Percentiles rank a stretch among this genome's conserved stretches.
Evolutionary conservation across 768 basidiomycete genomes (phyloP).

Genomic region (Lactifluus echinatus): DNA sequence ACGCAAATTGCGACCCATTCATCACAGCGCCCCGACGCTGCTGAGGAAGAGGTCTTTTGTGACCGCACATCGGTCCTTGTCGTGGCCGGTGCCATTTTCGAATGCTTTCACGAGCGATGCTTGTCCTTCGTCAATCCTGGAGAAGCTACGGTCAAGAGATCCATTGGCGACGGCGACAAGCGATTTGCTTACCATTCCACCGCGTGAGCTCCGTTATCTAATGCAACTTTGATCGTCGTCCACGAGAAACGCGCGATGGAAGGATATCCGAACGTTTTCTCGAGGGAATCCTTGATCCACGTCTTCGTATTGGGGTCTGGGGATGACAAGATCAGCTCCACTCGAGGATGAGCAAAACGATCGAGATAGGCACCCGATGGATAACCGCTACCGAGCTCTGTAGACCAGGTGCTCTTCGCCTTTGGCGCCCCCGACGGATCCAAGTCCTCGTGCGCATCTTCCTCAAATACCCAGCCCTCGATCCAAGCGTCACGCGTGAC

Average conservation of each 20-base stretch:
- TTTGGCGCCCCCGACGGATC: background rate
- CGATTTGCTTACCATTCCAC: constrained; percentile 64
- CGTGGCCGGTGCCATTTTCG: constrained; percentile 54
- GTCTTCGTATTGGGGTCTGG: constrained; percentile 87
- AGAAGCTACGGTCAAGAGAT: background rate
- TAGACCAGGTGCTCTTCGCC: constrained; percentile 26
- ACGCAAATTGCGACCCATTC: too few species aligned
- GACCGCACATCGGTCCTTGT: constrained; percentile 66
- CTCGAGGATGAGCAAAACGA: background rate
- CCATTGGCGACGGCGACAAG: background rate
- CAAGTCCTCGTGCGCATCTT: constrained; percentile 28
- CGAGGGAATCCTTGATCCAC: constrained; percentile 69
- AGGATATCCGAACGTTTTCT: constrained; percentile 90
- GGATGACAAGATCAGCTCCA: background rate
- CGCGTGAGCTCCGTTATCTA: constrained; percentile 72
- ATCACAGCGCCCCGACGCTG: constrained; percentile 62
- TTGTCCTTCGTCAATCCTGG: constrained; percentile 83
- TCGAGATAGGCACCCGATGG: constrained; percentile 55
- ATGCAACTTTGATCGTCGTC: constrained; percentile 79
- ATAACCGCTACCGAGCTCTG: constrained; percentile 73
- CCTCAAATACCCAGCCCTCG: constrained; percentile 78
- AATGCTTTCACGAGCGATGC: constrained; percentile 71
- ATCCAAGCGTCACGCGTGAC: constrained; percentile 90
- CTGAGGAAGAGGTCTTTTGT: constrained; percentile 66
- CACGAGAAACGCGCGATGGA: constrained; percentile 89